These are phyloP conservation scores for Pilasporangium apinafurcum DNA, from an alignment of 352 stramenopile species.

Conservation along the genomic window DNA sequence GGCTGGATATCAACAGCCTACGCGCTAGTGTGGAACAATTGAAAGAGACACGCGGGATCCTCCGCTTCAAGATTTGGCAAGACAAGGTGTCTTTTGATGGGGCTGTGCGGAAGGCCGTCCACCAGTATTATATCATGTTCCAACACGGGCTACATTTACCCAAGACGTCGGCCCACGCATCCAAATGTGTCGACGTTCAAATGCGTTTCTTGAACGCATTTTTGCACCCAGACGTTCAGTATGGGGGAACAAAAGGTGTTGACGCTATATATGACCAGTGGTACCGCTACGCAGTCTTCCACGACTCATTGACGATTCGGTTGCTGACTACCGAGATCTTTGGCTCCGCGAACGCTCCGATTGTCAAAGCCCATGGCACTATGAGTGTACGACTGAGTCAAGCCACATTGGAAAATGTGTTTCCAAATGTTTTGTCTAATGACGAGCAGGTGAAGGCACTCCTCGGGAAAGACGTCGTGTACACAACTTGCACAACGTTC, in stretches of 20 bases:
- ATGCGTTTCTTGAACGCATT: slow-evolving; percentile 41
- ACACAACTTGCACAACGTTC: slow-evolving; percentile 48
- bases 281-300: slow-evolving; percentile 52
- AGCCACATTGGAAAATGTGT: slow-evolving; percentile 54
- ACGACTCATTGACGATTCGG: slow-evolving; percentile 30
- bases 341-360: slow-evolving; percentile 30
- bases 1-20: slow-evolving; percentile 57
- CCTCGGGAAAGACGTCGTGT: slow-evolving; percentile 39
- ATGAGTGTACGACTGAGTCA: slow-evolving; percentile 45
- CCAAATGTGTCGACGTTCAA: slow-evolving; percentile 47
- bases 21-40: slow-evolving; percentile 52
- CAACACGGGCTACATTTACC: slow-evolving; percentile 44
- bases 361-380: slow-evolving; percentile 36
- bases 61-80: slow-evolving; percentile 41
- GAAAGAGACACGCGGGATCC: slow-evolving; percentile 23
- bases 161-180: slow-evolving; percentile 18
- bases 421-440: slow-evolving; percentile 49
- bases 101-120: slow-evolving; percentile 37
- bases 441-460: slow-evolving; percentile 51
- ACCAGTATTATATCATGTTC: slow-evolving; percentile 68
- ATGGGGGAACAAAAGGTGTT: slow-evolving; percentile 27
- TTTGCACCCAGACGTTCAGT: slow-evolving; percentile 33
- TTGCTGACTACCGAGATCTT: slow-evolving; percentile 28
- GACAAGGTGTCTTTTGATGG: slow-evolving; percentile 20
- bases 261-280: slow-evolving; percentile 48